A percentile compares a stretch with the other conserved stretches of the same genome.
Conservation (phyloP, 2,329 filamentous ascomycete genomes). For the Chrysosporium queenslandicum region DNA sequence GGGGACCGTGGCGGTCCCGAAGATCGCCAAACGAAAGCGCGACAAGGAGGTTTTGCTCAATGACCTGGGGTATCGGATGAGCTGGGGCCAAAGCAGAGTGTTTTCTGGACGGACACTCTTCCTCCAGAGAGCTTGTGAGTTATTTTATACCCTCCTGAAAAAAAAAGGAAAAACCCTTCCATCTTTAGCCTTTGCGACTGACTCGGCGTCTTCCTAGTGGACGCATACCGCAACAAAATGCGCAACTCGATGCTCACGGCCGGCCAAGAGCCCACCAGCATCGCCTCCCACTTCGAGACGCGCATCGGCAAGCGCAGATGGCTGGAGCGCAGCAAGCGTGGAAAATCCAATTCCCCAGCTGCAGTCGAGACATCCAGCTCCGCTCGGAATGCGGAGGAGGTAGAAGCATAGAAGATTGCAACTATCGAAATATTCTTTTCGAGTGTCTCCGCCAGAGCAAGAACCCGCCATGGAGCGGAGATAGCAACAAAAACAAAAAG, state of each 20-base stretch:
- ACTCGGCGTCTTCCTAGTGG: slow-evolving; percentile 55
- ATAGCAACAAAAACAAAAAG: neutral
- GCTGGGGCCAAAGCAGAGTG: slow-evolving; percentile 87
- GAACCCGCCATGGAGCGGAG: neutral
- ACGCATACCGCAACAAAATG: slow-evolving; percentile 89
- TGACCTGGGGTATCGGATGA: slow-evolving; percentile 88
- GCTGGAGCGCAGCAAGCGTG: slow-evolving; percentile 21
- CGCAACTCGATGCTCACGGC: slow-evolving; percentile 67
- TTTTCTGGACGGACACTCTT: slow-evolving; percentile 82
- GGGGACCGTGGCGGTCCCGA: slow-evolving; percentile 63
- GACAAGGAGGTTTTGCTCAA: slow-evolving; percentile 83
- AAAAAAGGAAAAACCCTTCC: neutral
- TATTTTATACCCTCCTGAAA: slow-evolving; percentile 3
- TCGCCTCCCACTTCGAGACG: slow-evolving; percentile 80
- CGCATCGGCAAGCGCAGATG: slow-evolving; percentile 34
- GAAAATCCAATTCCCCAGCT: slow-evolving; percentile 12
- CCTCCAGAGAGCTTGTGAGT: slow-evolving; percentile 81
- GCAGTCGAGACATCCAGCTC: slow-evolving; percentile 23
- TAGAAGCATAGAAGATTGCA: slow-evolving; percentile 22
- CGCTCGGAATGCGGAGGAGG: slow-evolving; percentile 30
- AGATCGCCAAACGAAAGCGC: slow-evolving; percentile 58
- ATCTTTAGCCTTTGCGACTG: neutral
- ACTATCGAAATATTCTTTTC: neutral
- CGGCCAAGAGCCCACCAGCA: slow-evolving; percentile 62
- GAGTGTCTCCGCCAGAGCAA: neutral